A percentile compares a stretch with the other conserved stretches of the same genome.
Conservation (phyloP, 169 alveolate species). For the Cryptosporidium felis region DNA sequence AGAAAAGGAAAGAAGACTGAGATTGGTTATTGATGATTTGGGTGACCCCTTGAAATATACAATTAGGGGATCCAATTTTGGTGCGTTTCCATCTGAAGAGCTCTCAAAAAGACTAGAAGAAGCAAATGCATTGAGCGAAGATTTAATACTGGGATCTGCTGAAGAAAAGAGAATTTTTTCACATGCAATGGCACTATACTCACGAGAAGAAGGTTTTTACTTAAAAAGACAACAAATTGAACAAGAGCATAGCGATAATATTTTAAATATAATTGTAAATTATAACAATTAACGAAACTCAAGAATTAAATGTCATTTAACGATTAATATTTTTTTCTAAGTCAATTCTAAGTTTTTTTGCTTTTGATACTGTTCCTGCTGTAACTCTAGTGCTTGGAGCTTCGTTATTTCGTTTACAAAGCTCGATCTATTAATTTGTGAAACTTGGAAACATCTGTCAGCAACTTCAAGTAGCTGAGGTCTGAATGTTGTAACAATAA, state of each 20-base stretch:
- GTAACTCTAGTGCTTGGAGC: constrained; percentile 63
- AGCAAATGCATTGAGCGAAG: constrained; percentile 30
- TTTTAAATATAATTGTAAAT: constrained; percentile 29
- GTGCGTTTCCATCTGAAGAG: constrained; percentile 28
- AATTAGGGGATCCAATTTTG: constrained; percentile 1
- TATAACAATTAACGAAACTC: not conserved
- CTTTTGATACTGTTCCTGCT: constrained; percentile 51
- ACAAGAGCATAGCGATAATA: constrained; percentile 45
- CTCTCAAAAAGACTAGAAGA: constrained; percentile 30
- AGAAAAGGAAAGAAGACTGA: constrained; percentile 21
- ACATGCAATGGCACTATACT: constrained; percentile 54
- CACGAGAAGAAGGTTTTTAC: constrained; percentile 39
- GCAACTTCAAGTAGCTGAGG: constrained; percentile 59
- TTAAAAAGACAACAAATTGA: constrained; percentile 2
- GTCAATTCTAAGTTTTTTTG: not conserved
- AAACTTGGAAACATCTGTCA: constrained; percentile 51
- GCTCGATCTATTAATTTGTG: constrained; percentile 64
- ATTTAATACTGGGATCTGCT: not conserved
- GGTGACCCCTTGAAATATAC: not conserved
- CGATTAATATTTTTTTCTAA: no score
- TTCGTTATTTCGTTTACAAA: constrained; percentile 30
- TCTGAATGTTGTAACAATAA: constrained; percentile 68
- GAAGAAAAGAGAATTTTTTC: constrained; percentile 18
- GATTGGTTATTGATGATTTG: not conserved
- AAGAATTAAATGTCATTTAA: not conserved